Base-by-base conservation (phyloP, 371 early-diverging fungal genomes). In the Mucor ambiguus region DNA sequence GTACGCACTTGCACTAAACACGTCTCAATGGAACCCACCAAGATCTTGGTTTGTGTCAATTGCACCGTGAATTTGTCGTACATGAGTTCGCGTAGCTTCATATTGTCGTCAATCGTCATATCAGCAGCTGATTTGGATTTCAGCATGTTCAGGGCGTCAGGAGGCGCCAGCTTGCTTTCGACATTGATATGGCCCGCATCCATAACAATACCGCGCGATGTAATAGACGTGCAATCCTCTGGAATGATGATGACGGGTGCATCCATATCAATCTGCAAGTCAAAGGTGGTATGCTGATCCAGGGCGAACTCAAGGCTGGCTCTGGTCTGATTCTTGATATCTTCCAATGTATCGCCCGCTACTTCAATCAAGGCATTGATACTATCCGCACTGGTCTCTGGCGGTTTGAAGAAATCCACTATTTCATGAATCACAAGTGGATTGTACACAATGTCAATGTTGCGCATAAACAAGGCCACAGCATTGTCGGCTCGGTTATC, bases 161-260 rank as follows among this genome's bases (percentile, higher is more conserved):
- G 88, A 24, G 88, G 86, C 2, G 94, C 92, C 35, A 96, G 73
- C 44, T 94, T 87, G 62, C 93, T 94, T 66, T 90, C 90, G 4
- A 98, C 88, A 28, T 87, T 87, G 65, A 99, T 90, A 60, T 94
- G 95, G 57, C 99, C 99, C 5, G 95, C 93, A 76, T 99, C 98
- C 28, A 98, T 74, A 0, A 97, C 92, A 10, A 95, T 86, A 10
- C 93, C 89, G 26, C 87, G 80, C 24, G 90, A 82, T 41, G 86
- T 76, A 37, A 75, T 73, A 38, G 87, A 86, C 0, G 89, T 88
- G 67, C 92, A 91, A 68, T 88, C 88, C 74, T 95, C 93, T 0
- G 98, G 98, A 35, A 99, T 79, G n/a, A 98, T 89, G 74, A 99
- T 88, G 43, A 98, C 92, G 1, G 99, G 99, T 6, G 99, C 99